These are phyloP conservation scores for Colletotrichum lentis DNA, from an alignment of 2,329 filamentous ascomycete genomes.

Conservation along the genomic window DNA sequence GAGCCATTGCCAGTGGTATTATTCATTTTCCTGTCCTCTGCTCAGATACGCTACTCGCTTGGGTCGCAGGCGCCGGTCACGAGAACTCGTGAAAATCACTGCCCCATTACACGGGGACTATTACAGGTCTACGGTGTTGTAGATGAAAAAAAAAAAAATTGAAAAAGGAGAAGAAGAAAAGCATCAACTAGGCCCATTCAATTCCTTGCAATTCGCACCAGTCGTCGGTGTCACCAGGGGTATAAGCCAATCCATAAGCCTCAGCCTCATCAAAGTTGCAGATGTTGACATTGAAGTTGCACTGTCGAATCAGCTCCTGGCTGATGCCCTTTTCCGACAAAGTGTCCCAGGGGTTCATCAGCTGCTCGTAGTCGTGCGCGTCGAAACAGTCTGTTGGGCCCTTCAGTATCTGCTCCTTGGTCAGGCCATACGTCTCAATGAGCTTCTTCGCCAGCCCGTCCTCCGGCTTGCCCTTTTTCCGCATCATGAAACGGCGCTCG, in stretches of 20 bases:
- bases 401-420: conserved; percentile 6
- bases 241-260: background rate
- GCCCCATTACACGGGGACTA: too few relatives aligned
- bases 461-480: background rate
- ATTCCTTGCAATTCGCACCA: background rate
- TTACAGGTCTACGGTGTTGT: too few relatives aligned
- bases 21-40: too few relatives aligned
- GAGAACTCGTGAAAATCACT: too few relatives aligned
- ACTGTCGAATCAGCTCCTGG: background rate
- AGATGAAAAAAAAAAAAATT: too few relatives aligned
- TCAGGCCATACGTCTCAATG: background rate
- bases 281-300: conserved; percentile 13
- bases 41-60: too few relatives aligned
- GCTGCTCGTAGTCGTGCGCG: conserved; percentile 7
- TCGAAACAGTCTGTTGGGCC: conserved; percentile 12
- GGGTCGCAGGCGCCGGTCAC: too few relatives aligned
- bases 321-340: background rate
- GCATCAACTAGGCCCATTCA: too few relatives aligned
- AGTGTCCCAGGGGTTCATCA: conserved; percentile 12
- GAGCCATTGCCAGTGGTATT: too few relatives aligned
- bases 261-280: conserved; percentile 17
- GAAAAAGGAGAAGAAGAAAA: too few relatives aligned
- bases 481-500: background rate
- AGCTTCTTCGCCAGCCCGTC: background rate
- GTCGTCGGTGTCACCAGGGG: background rate